These are phyloP conservation scores for Lasiodiplodia hormozganensis DNA, from an alignment of 2,329 filamentous ascomycete species.

Conservation along the genomic window DNA sequence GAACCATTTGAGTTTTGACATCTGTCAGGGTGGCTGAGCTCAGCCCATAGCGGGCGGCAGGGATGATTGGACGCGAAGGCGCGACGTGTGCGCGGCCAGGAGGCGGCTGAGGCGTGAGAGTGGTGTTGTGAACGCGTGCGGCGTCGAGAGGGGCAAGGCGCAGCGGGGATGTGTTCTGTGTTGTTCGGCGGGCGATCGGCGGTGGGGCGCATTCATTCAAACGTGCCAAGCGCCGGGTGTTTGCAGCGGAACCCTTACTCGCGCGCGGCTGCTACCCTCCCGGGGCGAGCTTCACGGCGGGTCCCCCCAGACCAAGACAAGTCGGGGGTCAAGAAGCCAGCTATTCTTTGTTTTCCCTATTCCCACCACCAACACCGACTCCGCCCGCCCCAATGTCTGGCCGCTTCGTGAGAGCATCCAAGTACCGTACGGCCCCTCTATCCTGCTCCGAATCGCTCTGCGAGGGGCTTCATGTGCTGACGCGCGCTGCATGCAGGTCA, in stretches of 20 bases:
- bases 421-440: conserved; percentile 67
- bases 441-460: conserved; percentile 34
- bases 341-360: conserved; percentile 23
- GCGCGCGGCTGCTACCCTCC: conserved; percentile 18
- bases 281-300: conserved; percentile 21
- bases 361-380: conserved; percentile 1
- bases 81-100: conserved; percentile 2
- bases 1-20: conserved; percentile 16
- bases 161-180: background rate
- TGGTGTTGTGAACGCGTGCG: background rate
- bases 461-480: conserved; percentile 36
- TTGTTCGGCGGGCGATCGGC: background rate
- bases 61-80: background rate
- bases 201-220: conserved; percentile 18
- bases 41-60: background rate
- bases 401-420: conserved; percentile 75
- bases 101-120: background rate
- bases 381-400: conserved; percentile 62
- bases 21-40: conserved; percentile 21
- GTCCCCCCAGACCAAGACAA: conserved; percentile 23
- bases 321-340: conserved; percentile 26
- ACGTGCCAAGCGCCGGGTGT: conserved; percentile 16
- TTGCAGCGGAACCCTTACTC: conserved; percentile 25
- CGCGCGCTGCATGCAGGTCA: conserved; percentile 70
- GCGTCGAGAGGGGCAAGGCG: conserved; percentile 2